A percentile compares a stretch with the other conserved stretches of the same genome.
These are phyloP conservation scores for Fusarium tupiense DNA, from an alignment of 2,329 filamentous ascomycete genomes.

Conservation along the genomic window DNA sequence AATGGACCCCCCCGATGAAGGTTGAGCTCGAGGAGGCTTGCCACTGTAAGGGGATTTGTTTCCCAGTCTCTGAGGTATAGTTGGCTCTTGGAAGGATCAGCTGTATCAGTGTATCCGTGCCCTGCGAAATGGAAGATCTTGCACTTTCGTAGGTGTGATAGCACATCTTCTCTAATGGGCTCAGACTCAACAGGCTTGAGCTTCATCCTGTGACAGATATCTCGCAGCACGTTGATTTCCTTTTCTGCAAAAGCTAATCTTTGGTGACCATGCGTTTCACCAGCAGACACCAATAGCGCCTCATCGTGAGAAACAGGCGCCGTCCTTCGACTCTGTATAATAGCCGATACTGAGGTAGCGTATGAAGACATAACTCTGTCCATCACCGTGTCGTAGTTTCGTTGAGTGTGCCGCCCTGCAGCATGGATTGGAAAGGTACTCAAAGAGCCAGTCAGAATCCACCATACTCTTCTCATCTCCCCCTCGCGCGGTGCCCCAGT, in stretches of 20 bases:
- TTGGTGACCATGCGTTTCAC: background rate
- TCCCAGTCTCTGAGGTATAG: background rate
- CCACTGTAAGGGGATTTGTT: background rate
- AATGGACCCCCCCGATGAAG: background rate
- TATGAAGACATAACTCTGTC: background rate
- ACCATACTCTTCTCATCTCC: background rate
- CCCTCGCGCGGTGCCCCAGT: background rate
- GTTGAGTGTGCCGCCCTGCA: background rate
- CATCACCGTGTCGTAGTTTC: background rate
- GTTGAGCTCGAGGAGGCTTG: background rate
- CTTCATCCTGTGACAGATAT: background rate
- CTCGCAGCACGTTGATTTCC: background rate
- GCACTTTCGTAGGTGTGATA: background rate
- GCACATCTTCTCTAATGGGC: background rate
- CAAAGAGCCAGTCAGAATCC: background rate
- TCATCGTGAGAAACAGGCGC: background rate
- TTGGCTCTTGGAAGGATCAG: background rate
- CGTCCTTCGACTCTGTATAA: background rate
- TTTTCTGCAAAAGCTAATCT: background rate
- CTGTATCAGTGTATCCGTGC: background rate
- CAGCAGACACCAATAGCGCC: background rate
- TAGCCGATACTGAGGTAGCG: background rate
- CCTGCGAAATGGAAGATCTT: background rate
- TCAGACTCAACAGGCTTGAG: rapidly evolving
- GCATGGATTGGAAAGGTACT: background rate